Base-by-base conservation (phyloP, 1,139 yeast genomes). In the Yamadazyma sp. region DNA sequence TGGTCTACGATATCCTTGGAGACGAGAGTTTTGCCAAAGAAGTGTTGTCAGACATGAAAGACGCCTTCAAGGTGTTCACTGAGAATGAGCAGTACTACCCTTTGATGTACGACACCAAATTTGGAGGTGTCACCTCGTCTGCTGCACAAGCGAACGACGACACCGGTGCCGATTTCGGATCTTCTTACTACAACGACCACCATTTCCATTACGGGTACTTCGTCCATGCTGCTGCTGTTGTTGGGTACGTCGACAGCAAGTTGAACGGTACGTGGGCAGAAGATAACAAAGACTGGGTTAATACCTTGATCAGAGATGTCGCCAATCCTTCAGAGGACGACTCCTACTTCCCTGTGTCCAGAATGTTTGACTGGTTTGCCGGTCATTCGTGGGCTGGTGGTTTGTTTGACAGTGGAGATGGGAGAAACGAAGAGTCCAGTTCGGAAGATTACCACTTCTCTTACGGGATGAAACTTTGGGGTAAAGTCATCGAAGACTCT, bases 371-470 rank as follows among this genome's bases (percentile, higher is more conserved):
- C 58, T 87, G 87, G 87, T 87, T 64, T 63, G 73, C 74, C 33
- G 95, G 95, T 24, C 95, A 87, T 59, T 83, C 94, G 2, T 86
- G 92, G 89, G 94, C 95, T 6, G 77, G 77, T 42, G 95, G 95
- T 14, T 65, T 86, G 46, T 81, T 78, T 54, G 77, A 73, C 27
- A 66, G 79, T 49, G 84, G 81, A 27, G 94, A 84, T 54, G 94
- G 95, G 43, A 81, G 81, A 53, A 82, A 87, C 54, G 85, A 87
- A 64, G 95, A 87, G 60, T 82, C 91, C 3, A 70, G 87, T 12
- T 81, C 91, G 14, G 95, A 87, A 59, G 94, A 86, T 55, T 82
- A 81, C 66, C 85, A 87, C 62, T 83, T 83, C 54, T 79, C 87
- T 12, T 86, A 84, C 61, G 95, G 85, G 44, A 81, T 86, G 84